Evolutionary conservation across 768 basidiomycete species (phyloP).

Genomic region (Lentinula sp.): DNA sequence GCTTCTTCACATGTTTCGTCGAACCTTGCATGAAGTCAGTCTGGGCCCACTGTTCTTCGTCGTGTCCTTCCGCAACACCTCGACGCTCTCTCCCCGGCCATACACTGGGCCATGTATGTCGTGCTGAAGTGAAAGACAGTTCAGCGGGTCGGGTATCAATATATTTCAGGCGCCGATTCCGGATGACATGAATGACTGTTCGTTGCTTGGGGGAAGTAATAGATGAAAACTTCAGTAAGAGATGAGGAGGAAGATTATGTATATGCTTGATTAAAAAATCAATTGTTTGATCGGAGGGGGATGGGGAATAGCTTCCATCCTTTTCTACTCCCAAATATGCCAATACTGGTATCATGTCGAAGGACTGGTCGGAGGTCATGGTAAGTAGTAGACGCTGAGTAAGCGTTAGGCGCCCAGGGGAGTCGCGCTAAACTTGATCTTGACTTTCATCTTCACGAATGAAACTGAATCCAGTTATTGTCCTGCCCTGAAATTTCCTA

Average conservation of each 20-base stretch:
- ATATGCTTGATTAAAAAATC: slow-evolving; percentile 59
- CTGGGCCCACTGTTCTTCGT: slow-evolving; percentile 68
- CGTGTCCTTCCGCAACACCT: slow-evolving; percentile 37
- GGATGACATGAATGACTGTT: slow-evolving; percentile 53
- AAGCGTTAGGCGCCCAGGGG: neutral
- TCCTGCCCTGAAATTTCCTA: neutral
- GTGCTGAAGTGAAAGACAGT: slow-evolving; percentile 48
- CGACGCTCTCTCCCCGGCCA: slow-evolving; percentile 54
- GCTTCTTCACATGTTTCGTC: slow-evolving; percentile 59
- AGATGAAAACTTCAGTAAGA: slow-evolving; percentile 39
- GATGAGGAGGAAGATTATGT: slow-evolving; percentile 59
- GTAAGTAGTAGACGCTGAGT: slow-evolving; percentile 3
- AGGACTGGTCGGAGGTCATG: slow-evolving; percentile 12
- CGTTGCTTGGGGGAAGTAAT: slow-evolving; percentile 61
- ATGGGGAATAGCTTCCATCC: slow-evolving; percentile 44
- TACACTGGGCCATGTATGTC: slow-evolving; percentile 56
- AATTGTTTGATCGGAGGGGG: slow-evolving; percentile 51
- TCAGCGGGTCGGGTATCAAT: slow-evolving; percentile 47
- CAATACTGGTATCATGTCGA: slow-evolving; percentile 29
- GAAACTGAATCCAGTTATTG: neutral
- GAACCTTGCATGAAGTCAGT: slow-evolving; percentile 53
- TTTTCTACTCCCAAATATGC: slow-evolving; percentile 51
- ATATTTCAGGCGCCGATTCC: slow-evolving; percentile 70
- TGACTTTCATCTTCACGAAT: neutral
- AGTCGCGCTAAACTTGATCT: neutral